Evolutionary conservation across 345 rosid genomes (phyloP).

Genomic region (Fremontodendron californicum): DNA sequence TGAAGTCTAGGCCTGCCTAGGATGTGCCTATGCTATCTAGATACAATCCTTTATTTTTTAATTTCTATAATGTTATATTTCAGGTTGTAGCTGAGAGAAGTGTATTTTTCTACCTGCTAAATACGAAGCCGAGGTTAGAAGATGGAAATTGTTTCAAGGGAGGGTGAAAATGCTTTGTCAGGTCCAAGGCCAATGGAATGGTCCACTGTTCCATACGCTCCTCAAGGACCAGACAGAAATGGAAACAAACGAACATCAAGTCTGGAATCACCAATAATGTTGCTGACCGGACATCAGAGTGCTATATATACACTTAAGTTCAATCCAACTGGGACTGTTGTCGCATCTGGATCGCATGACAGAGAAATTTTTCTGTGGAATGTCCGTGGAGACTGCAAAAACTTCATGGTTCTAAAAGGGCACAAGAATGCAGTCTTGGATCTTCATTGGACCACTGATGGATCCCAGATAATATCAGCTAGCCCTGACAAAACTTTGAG

Average conservation of each 20-base stretch:
- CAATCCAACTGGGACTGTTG: constrained; percentile 74
- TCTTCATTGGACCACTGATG: constrained; percentile 94
- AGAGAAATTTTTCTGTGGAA: constrained; percentile 88
- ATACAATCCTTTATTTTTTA: not conserved
- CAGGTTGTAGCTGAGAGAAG: not conserved
- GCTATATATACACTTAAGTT: constrained; percentile 87
- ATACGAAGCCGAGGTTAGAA: constrained; percentile 9
- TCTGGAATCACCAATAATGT: constrained; percentile 91
- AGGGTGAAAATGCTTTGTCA: constrained; percentile 59
- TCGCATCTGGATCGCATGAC: constrained; percentile 97
- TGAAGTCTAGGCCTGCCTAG: not conserved
- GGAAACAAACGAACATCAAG: constrained; percentile 74
- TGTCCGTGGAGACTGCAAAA: constrained; percentile 90
- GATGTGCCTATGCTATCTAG: not conserved
- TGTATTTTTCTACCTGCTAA: not conserved
- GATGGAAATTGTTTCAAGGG: constrained; percentile 58
- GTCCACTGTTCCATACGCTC: constrained; percentile 62
- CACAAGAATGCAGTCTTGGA: constrained; percentile 93
- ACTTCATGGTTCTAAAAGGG: constrained; percentile 91
- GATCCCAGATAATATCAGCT: constrained; percentile 81
- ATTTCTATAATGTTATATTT: not conserved
- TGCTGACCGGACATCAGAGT: constrained; percentile 81
- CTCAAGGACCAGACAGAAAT: constrained; percentile 51
- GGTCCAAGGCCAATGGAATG: constrained; percentile 94
- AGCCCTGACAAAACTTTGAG: constrained; percentile 91